Percentiles rank a stretch among this genome's conserved stretches.
Conservation (phyloP, 2,329 filamentous ascomycete species). For the Tolypocladium album region DNA sequence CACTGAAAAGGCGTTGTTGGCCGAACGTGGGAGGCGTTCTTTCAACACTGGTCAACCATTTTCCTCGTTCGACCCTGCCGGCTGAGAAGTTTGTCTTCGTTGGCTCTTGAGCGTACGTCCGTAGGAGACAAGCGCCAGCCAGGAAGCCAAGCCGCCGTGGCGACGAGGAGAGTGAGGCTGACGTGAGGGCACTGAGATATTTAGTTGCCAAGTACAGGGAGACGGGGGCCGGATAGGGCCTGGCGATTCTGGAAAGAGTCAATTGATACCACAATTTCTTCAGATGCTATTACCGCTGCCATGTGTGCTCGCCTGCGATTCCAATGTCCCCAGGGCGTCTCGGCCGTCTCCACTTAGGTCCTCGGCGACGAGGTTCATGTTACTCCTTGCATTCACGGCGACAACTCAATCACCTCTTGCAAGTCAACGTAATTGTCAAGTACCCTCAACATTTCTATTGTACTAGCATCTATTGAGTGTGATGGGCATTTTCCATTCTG, state of each 20-base stretch:
- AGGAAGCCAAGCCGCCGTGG: not conserved
- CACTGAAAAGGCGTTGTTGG: not conserved
- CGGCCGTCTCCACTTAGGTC: not conserved
- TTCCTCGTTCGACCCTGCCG: not conserved
- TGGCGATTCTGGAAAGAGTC: slow-evolving; percentile 1
- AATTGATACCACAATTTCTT: slow-evolving; percentile 7
- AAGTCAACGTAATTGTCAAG: too few species aligned
- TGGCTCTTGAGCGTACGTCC: too few species aligned
- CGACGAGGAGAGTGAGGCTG: not conserved
- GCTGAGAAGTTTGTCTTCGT: not conserved
- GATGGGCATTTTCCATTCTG: too few species aligned
- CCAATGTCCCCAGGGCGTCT: not conserved
- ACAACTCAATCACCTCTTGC: too few species aligned
- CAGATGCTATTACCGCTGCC: not conserved
- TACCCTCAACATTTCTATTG: too few species aligned
- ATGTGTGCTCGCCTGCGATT: not conserved
- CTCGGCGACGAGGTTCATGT: too few species aligned
- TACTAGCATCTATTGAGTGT: too few species aligned
- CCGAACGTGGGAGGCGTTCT: not conserved
- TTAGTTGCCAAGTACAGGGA: not conserved
- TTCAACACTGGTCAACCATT: not conserved
- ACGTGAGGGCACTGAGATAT: not conserved
- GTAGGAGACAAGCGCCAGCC: not conserved
- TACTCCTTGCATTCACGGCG: too few species aligned
- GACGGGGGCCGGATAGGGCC: not conserved